These are phyloP conservation scores for Eucalyptus sp. DNA, from an alignment of 345 rosid species.

Conservation along the genomic window DNA sequence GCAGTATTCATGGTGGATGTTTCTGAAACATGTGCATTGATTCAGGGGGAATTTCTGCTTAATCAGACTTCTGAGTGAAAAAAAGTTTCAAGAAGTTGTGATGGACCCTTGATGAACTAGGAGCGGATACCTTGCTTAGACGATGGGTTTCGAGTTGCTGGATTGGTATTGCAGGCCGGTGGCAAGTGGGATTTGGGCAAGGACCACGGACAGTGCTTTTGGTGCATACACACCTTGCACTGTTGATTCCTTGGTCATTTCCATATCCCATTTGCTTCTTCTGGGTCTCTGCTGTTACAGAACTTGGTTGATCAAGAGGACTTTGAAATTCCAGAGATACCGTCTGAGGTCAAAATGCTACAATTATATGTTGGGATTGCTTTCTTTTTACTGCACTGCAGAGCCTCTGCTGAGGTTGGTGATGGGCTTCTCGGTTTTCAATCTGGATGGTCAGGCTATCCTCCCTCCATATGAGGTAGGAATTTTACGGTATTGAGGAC, in stretches of 20 bases:
- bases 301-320: conserved; percentile 49
- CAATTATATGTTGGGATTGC: conserved; percentile 37
- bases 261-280: conserved; percentile 58
- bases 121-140: neutral
- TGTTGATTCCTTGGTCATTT: conserved; percentile 50
- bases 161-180: conserved; percentile 80
- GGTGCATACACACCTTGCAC: conserved; percentile 75
- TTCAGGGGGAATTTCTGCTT: neutral
- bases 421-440: conserved; percentile 51
- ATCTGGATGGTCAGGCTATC: conserved; percentile 35
- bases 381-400: conserved; percentile 54
- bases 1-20: neutral
- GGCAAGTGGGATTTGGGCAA: conserved; percentile 52
- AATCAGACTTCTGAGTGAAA: neutral
- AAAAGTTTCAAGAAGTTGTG: neutral
- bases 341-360: conserved; percentile 53
- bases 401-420: conserved; percentile 72
- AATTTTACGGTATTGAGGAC: neutral
- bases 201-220: conserved; percentile 45
- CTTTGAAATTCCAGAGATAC: conserved; percentile 45
- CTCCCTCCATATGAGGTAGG: conserved; percentile 83
- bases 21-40: neutral
- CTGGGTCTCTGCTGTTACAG: conserved; percentile 56
- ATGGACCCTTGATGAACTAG: neutral
- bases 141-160: conserved; percentile 55